Evolutionary conservation across 441 rosid genomes (phyloP).

Genomic region (Macaranga tanarius): DNA sequence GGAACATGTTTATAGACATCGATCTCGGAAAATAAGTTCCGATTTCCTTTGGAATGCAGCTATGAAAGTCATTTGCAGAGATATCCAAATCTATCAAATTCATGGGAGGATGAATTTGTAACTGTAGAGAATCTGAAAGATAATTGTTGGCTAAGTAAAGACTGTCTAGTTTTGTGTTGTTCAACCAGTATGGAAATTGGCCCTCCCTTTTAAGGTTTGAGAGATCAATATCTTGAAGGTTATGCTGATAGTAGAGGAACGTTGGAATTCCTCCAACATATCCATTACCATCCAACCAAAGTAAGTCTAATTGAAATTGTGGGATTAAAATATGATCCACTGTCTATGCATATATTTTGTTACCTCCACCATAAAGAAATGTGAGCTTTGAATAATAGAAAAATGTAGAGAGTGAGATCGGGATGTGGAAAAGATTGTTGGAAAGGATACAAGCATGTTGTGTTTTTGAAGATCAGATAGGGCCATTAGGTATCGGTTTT

Average conservation of each 20-base stretch:
- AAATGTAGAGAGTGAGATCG: constrained; percentile 24
- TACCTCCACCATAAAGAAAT: background rate
- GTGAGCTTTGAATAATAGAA: constrained; percentile 32
- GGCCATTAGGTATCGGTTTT: too few relatives aligned
- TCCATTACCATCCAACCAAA: background rate
- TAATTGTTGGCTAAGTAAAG: constrained; percentile 16
- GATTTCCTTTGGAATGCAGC: constrained; percentile 15
- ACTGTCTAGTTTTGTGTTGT: constrained; percentile 11
- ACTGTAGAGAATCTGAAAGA: constrained; percentile 16
- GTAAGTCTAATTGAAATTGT: constrained; percentile 5
- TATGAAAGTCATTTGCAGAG: constrained; percentile 14
- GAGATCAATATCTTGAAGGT: constrained; percentile 4
- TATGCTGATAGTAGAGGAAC: constrained; percentile 29
- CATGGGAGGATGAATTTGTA: constrained; percentile 15
- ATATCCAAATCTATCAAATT: background rate
- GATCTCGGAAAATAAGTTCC: constrained; percentile 6
- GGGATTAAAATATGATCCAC: constrained; percentile 7
- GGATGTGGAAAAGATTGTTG: constrained; percentile 22
- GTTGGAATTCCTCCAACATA: constrained; percentile 17
- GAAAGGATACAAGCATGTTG: too few relatives aligned
- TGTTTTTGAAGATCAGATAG: too few relatives aligned
- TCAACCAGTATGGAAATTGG: constrained; percentile 38
- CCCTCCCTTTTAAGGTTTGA: constrained; percentile 4
- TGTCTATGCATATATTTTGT: constrained; percentile 4
- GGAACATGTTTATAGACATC: background rate